Base-by-base conservation (phyloP, 106 monocot species). In the Phalaenopsis equestris region DNA sequence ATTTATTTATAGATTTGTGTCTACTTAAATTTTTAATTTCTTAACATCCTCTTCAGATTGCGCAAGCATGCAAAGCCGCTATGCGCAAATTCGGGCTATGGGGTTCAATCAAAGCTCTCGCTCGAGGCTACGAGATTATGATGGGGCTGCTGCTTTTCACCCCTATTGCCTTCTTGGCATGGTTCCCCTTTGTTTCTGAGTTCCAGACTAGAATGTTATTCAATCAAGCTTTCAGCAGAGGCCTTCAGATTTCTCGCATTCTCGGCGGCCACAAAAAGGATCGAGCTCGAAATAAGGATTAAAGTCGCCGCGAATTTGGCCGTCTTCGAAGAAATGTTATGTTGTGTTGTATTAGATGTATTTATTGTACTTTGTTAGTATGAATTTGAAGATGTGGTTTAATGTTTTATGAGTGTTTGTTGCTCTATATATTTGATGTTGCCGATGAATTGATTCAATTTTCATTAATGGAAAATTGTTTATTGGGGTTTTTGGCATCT, bases 181-280 rank as follows among this genome's bases (percentile, higher is more conserved):
- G 96, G 96, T 97, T 97, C 42, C 96, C 96, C 1, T 94, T 97
- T 84, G 94, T 94, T 42, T 97, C 96, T 6, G 96, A 97, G 78
- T 94, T 97, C 70, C 96, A 97, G 79, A 97, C 92, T 1, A 82
- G 96, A 0, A 97, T 97, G 96, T 86, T 97, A 17, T 97, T 97
- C 65, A 97, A 97, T 80, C 96, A 92, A 78, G 94, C 96, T 15
- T 97, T 97, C 79, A 97, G 96, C 56, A 92, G 96, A 79, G 96
- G 96, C 39, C 84, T 97, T 36, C 96, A 97, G 79, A 97, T 94
- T 74, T 97, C 94, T 75, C 96, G 96, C 16, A 97, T 96, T 85
- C 96, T 96, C 70, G 96, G 96, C 61, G 93, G 91, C 17, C 93
- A 90, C 3, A 85, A 84, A 78, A 91, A 91, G 79, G 93, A 91